These are phyloP conservation scores for Carnegiea gigantea DNA, from an alignment of 179 eudicot species.

Conservation along the genomic window DNA sequence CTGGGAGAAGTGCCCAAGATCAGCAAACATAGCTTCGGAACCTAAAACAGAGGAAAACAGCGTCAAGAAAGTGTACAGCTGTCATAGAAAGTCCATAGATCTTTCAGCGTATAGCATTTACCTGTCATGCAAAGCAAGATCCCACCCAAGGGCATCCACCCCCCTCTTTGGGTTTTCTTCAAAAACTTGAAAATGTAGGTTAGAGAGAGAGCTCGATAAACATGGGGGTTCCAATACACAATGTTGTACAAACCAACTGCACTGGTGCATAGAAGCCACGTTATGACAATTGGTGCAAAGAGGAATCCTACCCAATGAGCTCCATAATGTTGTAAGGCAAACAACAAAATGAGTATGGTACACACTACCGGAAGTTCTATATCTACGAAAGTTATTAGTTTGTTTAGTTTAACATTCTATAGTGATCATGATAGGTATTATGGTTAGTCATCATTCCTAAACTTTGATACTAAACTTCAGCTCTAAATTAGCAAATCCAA, in stretches of 20 bases:
- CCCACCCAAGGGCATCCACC: slow-evolving; percentile 62
- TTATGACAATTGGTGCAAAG: slow-evolving; percentile 48
- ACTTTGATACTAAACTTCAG: not conserved
- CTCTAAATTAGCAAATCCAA: not conserved
- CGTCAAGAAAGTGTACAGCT: slow-evolving; percentile 13
- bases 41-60: slow-evolving; percentile 39
- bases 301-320: slow-evolving; percentile 50
- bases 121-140: slow-evolving; percentile 72
- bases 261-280: slow-evolving; percentile 55
- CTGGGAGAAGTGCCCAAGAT: slow-evolving; percentile 93
- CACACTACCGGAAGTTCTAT: slow-evolving; percentile 44
- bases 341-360: slow-evolving; percentile 34
- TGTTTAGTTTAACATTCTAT: not conserved
- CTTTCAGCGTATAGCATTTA: slow-evolving; percentile 22
- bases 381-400: slow-evolving; percentile 33
- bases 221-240: slow-evolving; percentile 44
- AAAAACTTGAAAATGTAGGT: slow-evolving; percentile 52
- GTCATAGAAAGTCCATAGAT: not conserved
- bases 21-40: slow-evolving; percentile 98
- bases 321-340: slow-evolving; percentile 50
- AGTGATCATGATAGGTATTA: not conserved
- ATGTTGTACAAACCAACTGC: slow-evolving; percentile 49
- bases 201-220: slow-evolving; percentile 53
- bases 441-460: not conserved
- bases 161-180: slow-evolving; percentile 46